These are phyloP conservation scores for Epichloe scottii DNA, from an alignment of 2,329 filamentous ascomycete genomes.

Conservation along the genomic window DNA sequence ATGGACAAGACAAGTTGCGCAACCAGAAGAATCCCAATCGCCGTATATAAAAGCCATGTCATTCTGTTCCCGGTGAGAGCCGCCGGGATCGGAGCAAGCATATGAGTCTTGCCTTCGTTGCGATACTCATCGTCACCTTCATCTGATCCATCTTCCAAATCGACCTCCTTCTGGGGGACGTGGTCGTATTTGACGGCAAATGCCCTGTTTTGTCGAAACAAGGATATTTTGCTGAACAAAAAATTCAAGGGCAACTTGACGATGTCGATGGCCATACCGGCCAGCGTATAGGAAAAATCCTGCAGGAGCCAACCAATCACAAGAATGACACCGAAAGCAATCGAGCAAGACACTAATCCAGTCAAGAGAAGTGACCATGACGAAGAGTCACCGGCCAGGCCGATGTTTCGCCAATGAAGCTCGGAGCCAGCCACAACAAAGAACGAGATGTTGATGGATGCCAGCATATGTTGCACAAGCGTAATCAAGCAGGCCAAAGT, in stretches of 20 bases:
- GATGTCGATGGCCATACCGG: slow-evolving; percentile 11
- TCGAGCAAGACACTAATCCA: slow-evolving; percentile 12
- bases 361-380: slow-evolving; percentile 15
- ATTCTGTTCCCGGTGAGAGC: background rate
- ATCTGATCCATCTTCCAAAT: slow-evolving; percentile 7
- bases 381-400: slow-evolving; percentile 13
- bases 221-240: slow-evolving; percentile 7
- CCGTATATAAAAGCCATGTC: slow-evolving; percentile 9
- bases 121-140: slow-evolving; percentile 1
- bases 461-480: slow-evolving; percentile 11
- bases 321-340: slow-evolving; percentile 7
- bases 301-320: slow-evolving; percentile 11
- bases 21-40: slow-evolving; percentile 14
- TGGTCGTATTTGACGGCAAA: slow-evolving; percentile 5
- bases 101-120: slow-evolving; percentile 4
- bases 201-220: slow-evolving; percentile 1
- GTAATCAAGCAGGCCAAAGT: slow-evolving; percentile 12
- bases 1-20: slow-evolving; percentile 14
- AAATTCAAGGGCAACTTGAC: slow-evolving; percentile 9
- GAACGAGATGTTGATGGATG: slow-evolving; percentile 17
- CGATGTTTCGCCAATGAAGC: slow-evolving; percentile 18
- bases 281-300: slow-evolving; percentile 11
- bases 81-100: background rate
- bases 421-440: slow-evolving; percentile 18
- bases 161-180: slow-evolving; percentile 8